Evolutionary conservation across 306 rosid species (phyloP).

Genomic region (Hippophae gyantsensis): DNA sequence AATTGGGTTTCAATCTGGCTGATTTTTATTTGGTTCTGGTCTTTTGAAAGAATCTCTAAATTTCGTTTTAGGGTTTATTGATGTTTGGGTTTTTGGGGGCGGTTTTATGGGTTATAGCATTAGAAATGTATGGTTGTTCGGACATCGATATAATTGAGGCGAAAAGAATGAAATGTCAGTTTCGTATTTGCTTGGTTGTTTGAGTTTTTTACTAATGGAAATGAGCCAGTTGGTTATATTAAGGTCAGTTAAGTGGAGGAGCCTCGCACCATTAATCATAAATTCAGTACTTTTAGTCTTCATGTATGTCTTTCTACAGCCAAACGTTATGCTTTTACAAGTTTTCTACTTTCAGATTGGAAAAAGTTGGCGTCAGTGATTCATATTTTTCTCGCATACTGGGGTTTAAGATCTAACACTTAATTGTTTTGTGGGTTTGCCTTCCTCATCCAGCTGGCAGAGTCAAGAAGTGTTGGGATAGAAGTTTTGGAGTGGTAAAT

Average conservation of each 20-base stretch:
- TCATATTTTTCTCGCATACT: slow-evolving; percentile 7
- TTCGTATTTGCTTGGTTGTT: slow-evolving; percentile 2
- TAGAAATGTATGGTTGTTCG: slow-evolving; percentile 12
- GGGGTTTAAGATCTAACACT: slow-evolving; percentile 20
- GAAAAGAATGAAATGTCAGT: background rate
- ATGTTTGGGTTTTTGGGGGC: slow-evolving; percentile 11
- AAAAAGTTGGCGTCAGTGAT: slow-evolving; percentile 1
- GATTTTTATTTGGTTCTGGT: slow-evolving; percentile 10
- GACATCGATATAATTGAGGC: slow-evolving; percentile 10
- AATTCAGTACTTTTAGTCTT: slow-evolving; percentile 9
- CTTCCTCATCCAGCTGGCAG: slow-evolving; percentile 26
- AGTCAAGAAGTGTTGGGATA: slow-evolving; percentile 33
- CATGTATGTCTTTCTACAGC: background rate
- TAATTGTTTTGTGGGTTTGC: slow-evolving; percentile 4
- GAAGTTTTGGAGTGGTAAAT: slow-evolving; percentile 41
- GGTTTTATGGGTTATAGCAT: slow-evolving; percentile 31
- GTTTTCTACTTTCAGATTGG: background rate
- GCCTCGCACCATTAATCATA: background rate
- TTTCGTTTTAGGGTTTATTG: slow-evolving; percentile 37
- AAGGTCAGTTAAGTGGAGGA: slow-evolving; percentile 11
- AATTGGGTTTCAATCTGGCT: slow-evolving; percentile 18
- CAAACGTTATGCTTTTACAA: slow-evolving; percentile 7
- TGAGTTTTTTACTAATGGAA: slow-evolving; percentile 11
- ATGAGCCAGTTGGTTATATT: slow-evolving; percentile 6
- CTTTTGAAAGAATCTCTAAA: background rate